These are phyloP conservation scores for Moniliella sp. DNA, from an alignment of 1,284 basidiomycete species.

Conservation along the genomic window DNA sequence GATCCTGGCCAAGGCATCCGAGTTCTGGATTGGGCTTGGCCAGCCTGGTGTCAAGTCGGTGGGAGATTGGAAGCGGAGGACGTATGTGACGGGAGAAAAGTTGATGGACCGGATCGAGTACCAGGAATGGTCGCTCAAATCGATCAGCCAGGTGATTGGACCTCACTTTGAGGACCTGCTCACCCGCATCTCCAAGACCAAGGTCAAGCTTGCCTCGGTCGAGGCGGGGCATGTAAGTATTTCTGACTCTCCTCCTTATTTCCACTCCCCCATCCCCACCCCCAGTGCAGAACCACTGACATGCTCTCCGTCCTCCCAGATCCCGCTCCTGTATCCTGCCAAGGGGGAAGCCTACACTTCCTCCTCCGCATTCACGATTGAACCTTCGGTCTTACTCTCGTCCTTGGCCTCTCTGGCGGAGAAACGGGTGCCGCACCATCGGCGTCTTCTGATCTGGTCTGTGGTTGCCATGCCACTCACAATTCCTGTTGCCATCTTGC, in stretches of 20 bases:
- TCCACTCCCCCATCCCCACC: background rate
- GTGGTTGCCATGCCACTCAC: constrained; percentile 23
- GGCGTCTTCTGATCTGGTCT: constrained; percentile 13
- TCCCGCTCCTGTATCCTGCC: constrained; percentile 21
- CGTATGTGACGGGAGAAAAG: constrained; percentile 19
- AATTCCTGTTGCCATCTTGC: constrained; percentile 23
- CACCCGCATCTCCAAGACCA: background rate
- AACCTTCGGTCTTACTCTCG: constrained; percentile 7
- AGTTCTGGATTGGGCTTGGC: constrained; percentile 24
- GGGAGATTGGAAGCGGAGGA: constrained; percentile 24
- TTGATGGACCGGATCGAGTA: constrained; percentile 32
- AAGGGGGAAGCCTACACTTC: too few relatives aligned
- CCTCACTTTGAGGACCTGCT: constrained; percentile 3
- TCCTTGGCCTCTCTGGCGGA: constrained; percentile 12
- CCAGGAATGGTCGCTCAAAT: constrained; percentile 31
- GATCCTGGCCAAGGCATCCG: constrained; percentile 14
- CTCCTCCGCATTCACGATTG: background rate
- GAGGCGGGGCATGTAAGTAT: background rate
- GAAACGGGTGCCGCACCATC: constrained; percentile 18
- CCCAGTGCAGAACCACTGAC: background rate
- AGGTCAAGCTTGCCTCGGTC: too few relatives aligned
- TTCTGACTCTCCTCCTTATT: background rate
- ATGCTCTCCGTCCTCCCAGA: constrained; percentile 1
- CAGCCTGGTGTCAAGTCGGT: constrained; percentile 13
- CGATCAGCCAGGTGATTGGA: constrained; percentile 19